These are phyloP conservation scores for Mycena leptocephala DNA, from an alignment of 768 basidiomycete genomes.

Conservation along the genomic window DNA sequence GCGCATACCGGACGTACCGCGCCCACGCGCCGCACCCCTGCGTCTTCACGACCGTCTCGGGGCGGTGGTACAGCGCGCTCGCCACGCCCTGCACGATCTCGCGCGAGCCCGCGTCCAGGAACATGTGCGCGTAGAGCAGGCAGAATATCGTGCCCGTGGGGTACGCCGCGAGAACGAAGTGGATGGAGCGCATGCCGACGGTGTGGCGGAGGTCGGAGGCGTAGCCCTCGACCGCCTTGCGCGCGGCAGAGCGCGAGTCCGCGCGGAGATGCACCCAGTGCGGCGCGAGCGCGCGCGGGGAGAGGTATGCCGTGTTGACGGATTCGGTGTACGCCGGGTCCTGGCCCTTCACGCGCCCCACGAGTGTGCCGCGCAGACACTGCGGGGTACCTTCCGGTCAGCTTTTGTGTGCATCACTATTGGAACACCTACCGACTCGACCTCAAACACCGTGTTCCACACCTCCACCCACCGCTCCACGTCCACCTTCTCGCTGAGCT, in stretches of 20 bases:
- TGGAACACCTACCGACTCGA: conserved; percentile 4
- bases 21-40: conserved; percentile 7
- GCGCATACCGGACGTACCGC: conserved; percentile 5
- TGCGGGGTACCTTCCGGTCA: background rate
- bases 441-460: conserved; percentile 10
- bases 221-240: background rate
- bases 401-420: too few species aligned
- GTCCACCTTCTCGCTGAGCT: background rate
- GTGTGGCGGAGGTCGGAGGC: background rate
- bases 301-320: conserved; percentile 15
- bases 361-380: conserved; percentile 12
- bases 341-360: conserved; percentile 5
- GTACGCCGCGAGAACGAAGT: background rate
- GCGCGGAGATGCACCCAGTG: conserved; percentile 6
- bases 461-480: conserved; percentile 6
- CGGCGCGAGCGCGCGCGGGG: background rate
- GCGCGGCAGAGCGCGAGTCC: background rate
- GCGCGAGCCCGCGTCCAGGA: conserved; percentile 4
- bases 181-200: conserved; percentile 7
- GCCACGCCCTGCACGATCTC: background rate
- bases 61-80: conserved; percentile 11
- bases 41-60: background rate
- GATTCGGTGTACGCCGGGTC: background rate
- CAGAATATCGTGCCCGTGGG: conserved; percentile 7
- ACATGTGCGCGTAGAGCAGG: conserved; percentile 5